A percentile compares a stretch with the other conserved stretches of the same genome.
phyloP scores from a whole-genome alignment of 164 flowering plant genomes.

The Nymphaea thermarum region DNA sequence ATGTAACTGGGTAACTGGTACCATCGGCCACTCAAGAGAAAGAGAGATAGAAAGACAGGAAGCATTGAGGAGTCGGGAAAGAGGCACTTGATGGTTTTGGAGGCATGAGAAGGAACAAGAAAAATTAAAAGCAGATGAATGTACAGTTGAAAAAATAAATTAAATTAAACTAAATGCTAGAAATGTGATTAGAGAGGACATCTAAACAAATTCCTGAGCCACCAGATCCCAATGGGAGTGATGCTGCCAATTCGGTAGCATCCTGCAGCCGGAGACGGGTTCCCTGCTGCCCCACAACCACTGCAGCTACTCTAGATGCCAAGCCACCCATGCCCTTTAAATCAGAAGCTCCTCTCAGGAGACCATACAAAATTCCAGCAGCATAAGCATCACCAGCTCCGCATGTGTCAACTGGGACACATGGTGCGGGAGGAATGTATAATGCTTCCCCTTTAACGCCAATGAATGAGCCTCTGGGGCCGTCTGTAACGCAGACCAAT shows the following conservation, averaged over 20 bases:
- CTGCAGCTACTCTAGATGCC: constrained; percentile 78
- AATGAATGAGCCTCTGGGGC: constrained; percentile 72
- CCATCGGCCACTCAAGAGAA: no score
- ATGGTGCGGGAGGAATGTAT: constrained; percentile 74
- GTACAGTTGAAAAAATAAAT: not conserved
- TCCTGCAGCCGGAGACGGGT: constrained; percentile 77
- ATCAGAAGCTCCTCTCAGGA: constrained; percentile 61
- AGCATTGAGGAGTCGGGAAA: no score
- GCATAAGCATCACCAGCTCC: constrained; percentile 99
- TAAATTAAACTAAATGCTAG: constrained; percentile 10
- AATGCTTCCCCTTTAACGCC: constrained; percentile 88
- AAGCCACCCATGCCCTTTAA: constrained; percentile 66
- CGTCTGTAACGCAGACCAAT: constrained; percentile 84
- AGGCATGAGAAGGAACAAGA: no score
- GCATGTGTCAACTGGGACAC: constrained; percentile 80
- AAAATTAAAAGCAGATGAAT: no score
- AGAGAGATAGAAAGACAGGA: no score
- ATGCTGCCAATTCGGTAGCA: constrained; percentile 53
- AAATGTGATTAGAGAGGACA: constrained; percentile 42
- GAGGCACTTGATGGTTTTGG: no score
- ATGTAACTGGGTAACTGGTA: no score
- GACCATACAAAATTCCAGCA: constrained; percentile 72
- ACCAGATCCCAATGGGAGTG: constrained; percentile 32
- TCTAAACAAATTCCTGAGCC: constrained; percentile 26
- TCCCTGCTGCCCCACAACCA: constrained; percentile 90